Conservation (phyloP, 2,329 filamentous ascomycete genomes). For the Immersiporthe knoxdaviesiana region DNA sequence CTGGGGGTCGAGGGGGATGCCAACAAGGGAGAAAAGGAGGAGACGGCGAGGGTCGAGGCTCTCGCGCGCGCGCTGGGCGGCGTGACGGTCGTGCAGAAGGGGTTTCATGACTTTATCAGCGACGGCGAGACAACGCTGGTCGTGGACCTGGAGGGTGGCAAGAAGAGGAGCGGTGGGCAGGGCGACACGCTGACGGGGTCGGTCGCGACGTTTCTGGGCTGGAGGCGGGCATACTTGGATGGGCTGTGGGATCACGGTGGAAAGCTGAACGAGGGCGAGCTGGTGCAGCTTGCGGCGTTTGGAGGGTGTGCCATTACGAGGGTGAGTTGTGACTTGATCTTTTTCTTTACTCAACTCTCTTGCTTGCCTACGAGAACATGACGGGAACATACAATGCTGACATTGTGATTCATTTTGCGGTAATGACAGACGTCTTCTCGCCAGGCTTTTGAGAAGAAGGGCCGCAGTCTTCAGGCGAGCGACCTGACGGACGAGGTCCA, state of each 20-base stretch:
- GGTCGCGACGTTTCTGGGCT: conserved; percentile 85
- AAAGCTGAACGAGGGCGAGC: conserved; percentile 43
- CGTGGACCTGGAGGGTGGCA: conserved; percentile 77
- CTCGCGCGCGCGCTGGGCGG: conserved; percentile 79
- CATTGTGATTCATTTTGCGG: neutral
- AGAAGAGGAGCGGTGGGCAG: conserved; percentile 91
- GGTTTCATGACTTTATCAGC: conserved; percentile 77
- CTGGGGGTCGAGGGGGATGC: conserved; percentile 66
- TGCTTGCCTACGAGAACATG: neutral
- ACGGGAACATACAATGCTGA: conserved; percentile 22
- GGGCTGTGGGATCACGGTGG: conserved; percentile 71
- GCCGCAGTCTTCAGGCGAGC: conserved; percentile 86
- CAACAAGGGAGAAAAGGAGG: conserved; percentile 40
- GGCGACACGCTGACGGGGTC: conserved; percentile 93
- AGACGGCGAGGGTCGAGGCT: conserved; percentile 59
- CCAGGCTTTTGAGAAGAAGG: conserved; percentile 82
- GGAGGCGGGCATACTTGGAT: conserved; percentile 85
- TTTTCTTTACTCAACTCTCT: neutral
- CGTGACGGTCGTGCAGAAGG: conserved; percentile 92
- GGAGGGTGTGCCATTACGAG: conserved; percentile 86
- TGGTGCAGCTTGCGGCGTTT: conserved; percentile 80
- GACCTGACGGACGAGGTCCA: conserved; percentile 93
- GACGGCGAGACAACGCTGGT: conserved; percentile 76
- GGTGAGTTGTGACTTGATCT: conserved; percentile 52
- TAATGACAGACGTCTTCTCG: conserved; percentile 75